Conservation (phyloP, 345 rosid species). For the Trapa bicornis region DNA sequence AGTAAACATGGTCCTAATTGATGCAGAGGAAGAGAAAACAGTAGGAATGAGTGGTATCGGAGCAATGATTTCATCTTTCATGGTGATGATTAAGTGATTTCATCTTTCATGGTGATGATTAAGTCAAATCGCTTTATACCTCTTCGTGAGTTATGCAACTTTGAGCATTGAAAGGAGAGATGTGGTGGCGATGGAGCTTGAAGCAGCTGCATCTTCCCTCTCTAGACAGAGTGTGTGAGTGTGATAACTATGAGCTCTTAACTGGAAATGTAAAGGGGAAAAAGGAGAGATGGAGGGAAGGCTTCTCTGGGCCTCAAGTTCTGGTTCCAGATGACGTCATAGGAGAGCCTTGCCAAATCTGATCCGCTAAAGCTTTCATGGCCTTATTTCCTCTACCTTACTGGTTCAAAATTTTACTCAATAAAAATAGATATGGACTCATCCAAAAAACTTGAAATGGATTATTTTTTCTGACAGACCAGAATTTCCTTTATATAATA, state of each 20-base stretch:
- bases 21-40: not conserved
- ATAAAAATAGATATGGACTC: too few species aligned
- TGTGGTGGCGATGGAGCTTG: conserved; percentile 4
- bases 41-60: not conserved
- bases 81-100: not conserved
- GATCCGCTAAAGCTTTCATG: not conserved
- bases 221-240: not conserved
- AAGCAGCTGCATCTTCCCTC: conserved; percentile 6
- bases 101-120: not conserved
- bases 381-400: too few species aligned
- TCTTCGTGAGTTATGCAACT: conserved; percentile 5
- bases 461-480: too few species aligned
- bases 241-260: not conserved
- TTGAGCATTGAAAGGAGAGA: conserved; percentile 9
- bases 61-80: not conserved
- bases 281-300: not conserved
- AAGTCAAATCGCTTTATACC: not conserved
- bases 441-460: too few species aligned
- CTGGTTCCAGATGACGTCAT: not conserved
- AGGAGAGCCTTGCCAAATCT: not conserved
- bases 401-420: too few species aligned
- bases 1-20: not conserved
- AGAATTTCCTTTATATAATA: too few species aligned
- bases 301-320: conserved; percentile 8
- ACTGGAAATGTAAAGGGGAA: not conserved